A percentile compares a stretch with the other conserved stretches of the same genome.
Evolutionary conservation across 2,329 filamentous ascomycete species (phyloP).

Genomic region (Colletotrichum neosansevieriae): DNA sequence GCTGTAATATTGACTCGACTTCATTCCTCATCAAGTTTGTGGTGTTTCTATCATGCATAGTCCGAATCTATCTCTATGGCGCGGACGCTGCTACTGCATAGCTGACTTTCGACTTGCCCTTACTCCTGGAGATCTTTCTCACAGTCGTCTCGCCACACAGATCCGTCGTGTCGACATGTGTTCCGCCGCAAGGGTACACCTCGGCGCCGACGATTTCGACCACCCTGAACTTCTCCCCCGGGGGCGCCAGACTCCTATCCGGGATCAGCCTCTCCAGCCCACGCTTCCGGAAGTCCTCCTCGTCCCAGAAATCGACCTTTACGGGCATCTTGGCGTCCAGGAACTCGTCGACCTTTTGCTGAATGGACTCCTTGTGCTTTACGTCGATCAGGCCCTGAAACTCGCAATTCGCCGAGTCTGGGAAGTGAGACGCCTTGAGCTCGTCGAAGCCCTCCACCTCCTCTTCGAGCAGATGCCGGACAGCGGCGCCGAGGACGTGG

Average conservation of each 20-base stretch:
- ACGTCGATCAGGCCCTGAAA: conserved; percentile 76
- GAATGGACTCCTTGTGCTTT: conserved; percentile 72
- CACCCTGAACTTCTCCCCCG: conserved; percentile 71
- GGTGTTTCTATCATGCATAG: not conserved
- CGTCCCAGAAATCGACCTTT: conserved; percentile 75
- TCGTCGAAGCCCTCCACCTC: conserved; percentile 70
- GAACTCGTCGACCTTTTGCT: conserved; percentile 70
- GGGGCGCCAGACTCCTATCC: conserved; percentile 56
- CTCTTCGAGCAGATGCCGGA: conserved; percentile 67
- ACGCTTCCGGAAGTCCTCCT: conserved; percentile 67
- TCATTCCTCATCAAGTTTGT: not conserved
- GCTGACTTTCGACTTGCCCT: conserved; percentile 72
- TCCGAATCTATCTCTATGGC: not conserved
- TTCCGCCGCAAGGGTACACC: conserved; percentile 80
- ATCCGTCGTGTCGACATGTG: conserved; percentile 74
- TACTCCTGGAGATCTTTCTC: conserved; percentile 74
- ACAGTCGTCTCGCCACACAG: conserved; percentile 71
- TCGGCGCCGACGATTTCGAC: conserved; percentile 77
- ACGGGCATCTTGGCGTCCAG: conserved; percentile 68
- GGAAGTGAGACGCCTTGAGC: conserved; percentile 79
- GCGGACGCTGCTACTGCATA: conserved; percentile 46
- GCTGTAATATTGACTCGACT: not conserved
- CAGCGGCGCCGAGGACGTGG: conserved; percentile 77
- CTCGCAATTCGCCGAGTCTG: conserved; percentile 74
- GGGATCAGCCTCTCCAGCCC: conserved; percentile 68